A percentile compares a stretch with the other conserved stretches of the same genome.
phyloP scores from a whole-genome alignment of 75 land plant species.

The Pinus taeda region DNA sequence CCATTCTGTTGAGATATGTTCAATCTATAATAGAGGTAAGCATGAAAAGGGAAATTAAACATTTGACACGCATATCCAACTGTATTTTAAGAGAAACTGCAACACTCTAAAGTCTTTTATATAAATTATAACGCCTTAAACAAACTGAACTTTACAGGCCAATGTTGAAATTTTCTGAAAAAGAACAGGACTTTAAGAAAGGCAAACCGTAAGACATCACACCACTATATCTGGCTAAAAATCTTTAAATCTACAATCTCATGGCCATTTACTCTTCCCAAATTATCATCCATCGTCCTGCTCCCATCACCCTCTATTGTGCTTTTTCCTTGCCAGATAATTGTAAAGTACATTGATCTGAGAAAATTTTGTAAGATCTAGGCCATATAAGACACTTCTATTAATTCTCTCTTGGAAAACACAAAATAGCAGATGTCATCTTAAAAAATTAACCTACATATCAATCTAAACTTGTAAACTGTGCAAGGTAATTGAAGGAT shows the following conservation, averaged over 20 bases:
- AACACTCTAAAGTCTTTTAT: background rate
- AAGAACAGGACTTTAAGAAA: background rate
- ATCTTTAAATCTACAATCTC: no score
- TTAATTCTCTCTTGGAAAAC: no score
- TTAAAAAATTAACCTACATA: no score
- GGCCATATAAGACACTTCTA: background rate
- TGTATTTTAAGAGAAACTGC: background rate
- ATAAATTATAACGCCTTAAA: background rate
- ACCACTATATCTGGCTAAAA: background rate
- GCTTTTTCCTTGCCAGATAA: background rate
- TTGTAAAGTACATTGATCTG: background rate
- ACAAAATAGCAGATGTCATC: no score
- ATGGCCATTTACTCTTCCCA: no score
- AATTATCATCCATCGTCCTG: background rate
- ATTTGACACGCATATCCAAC: background rate
- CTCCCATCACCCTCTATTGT: background rate
- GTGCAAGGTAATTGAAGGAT: no score
- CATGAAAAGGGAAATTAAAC: background rate
- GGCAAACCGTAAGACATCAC: background rate
- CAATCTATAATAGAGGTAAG: slow-evolving; percentile 7
- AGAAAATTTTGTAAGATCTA: background rate
- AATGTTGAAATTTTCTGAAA: background rate
- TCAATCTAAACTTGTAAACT: no score
- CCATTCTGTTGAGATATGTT: background rate
- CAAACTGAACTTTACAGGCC: background rate